Conservation (phyloP, 192 early-diverging fungal species). For the Entomortierella beljakovae region DNA sequence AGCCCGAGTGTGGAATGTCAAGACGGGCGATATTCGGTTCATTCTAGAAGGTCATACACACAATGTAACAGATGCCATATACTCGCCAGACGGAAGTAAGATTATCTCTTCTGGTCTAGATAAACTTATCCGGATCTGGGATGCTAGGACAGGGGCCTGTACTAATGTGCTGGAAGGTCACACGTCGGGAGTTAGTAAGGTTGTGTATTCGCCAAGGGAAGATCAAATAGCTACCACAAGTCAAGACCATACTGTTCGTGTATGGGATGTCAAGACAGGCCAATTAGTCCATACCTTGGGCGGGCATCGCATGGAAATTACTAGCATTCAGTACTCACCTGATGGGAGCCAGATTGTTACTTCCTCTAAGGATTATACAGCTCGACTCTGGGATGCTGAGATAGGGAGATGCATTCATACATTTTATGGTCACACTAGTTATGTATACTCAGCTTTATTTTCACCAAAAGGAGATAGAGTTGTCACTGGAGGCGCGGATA, state of each 20-base stretch:
- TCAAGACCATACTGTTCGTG: not conserved
- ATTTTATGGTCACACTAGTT: not conserved
- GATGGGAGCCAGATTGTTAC: not conserved
- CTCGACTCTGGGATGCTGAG: not conserved
- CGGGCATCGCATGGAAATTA: not conserved
- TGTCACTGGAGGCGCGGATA: not conserved
- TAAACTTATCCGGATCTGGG: slow-evolving; percentile 17
- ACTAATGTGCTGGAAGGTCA: not conserved
- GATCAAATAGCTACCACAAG: not conserved
- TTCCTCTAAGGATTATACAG: not conserved
- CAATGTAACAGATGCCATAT: not conserved
- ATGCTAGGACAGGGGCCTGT: not conserved
- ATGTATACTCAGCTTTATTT: not conserved
- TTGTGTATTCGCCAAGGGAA: slow-evolving; percentile 2
- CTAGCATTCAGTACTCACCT: not conserved
- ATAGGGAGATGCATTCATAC: not conserved
- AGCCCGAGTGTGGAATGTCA: slow-evolving; percentile 7
- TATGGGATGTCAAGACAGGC: slow-evolving; percentile 9
- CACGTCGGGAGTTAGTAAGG: not conserved
- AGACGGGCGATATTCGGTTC: not conserved
- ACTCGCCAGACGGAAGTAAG: slow-evolving; percentile 6
- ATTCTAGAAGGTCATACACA: not conserved
- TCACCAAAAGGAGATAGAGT: not conserved
- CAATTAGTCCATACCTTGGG: not conserved
- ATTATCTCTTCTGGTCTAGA: slow-evolving; percentile 4